phyloP scores from a whole-genome alignment of 2,329 filamentous ascomycete genomes.

The Paecilomyces formosus region DNA sequence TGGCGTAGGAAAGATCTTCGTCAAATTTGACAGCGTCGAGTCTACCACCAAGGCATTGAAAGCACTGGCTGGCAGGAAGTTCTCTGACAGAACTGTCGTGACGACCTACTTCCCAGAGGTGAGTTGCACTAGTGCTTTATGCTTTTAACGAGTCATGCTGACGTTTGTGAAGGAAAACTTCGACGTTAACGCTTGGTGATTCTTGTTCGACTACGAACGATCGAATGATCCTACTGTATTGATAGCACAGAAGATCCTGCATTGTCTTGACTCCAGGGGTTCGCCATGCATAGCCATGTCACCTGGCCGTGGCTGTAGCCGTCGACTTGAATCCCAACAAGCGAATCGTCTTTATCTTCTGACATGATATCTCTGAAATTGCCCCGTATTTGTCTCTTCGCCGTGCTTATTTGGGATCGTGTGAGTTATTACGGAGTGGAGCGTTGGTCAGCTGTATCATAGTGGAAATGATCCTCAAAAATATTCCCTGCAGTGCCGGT shows the following conservation, averaged over 20 bases:
- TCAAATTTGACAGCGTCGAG: conserved; percentile 79
- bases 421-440: not conserved
- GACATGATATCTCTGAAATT: not conserved
- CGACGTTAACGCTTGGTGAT: conserved; percentile 80
- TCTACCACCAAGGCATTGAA: conserved; percentile 77
- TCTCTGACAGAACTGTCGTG: conserved; percentile 91
- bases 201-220: not conserved
- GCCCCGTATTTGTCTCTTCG: not conserved
- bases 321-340: not conserved
- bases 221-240: not conserved
- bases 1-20: conserved; percentile 94
- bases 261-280: not conserved
- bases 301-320: not conserved
- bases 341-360: not conserved
- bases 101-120: conserved; percentile 95
- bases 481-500: conserved; percentile 1
- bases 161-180: conserved; percentile 67
- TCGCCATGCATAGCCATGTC: not conserved
- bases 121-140: conserved; percentile 19
- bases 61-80: conserved; percentile 89
- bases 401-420: not conserved
- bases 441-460: conserved; percentile 4
- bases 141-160: conserved; percentile 22
- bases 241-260: not conserved
- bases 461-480: conserved; percentile 2